These are phyloP conservation scores for Fusarium virguliforme DNA, from an alignment of 2,329 filamentous ascomycete genomes.

Conservation along the genomic window DNA sequence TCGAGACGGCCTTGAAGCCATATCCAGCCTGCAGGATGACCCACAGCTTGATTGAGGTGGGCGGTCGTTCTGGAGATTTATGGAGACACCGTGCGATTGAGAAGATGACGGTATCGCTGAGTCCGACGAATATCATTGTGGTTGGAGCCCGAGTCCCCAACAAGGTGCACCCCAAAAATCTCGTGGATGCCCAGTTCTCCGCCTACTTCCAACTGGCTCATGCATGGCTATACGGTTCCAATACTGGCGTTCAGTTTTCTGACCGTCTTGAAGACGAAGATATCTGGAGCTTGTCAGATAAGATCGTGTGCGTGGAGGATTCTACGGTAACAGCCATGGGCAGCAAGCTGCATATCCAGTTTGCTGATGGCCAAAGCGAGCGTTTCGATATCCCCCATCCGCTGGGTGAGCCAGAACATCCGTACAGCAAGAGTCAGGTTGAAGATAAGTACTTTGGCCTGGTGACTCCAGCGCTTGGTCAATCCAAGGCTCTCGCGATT, in stretches of 20 bases:
- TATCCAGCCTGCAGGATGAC: constrained; percentile 25
- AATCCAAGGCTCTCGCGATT: neutral
- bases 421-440: neutral
- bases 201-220: constrained; percentile 23
- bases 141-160: constrained; percentile 7
- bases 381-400: neutral
- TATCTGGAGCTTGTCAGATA: constrained; percentile 13
- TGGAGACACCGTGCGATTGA: neutral
- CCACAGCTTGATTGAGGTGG: constrained; percentile 17
- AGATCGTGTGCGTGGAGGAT: neutral
- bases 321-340: neutral
- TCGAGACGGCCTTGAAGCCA: constrained; percentile 21
- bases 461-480: neutral
- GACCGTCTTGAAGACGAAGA: constrained; percentile 5
- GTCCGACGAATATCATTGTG: constrained; percentile 9
- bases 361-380: neutral
- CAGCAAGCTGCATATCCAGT: neutral
- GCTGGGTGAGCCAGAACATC: neutral
- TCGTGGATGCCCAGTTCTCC: constrained; percentile 26
- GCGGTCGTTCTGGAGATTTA: neutral
- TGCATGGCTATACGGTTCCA: constrained; percentile 19
- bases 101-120: constrained; percentile 1
- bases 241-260: constrained; percentile 4
- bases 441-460: neutral
- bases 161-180: constrained; percentile 26